Conservation (phyloP, 2,329 filamentous ascomycete genomes). For the Ciborinia camelliae region DNA sequence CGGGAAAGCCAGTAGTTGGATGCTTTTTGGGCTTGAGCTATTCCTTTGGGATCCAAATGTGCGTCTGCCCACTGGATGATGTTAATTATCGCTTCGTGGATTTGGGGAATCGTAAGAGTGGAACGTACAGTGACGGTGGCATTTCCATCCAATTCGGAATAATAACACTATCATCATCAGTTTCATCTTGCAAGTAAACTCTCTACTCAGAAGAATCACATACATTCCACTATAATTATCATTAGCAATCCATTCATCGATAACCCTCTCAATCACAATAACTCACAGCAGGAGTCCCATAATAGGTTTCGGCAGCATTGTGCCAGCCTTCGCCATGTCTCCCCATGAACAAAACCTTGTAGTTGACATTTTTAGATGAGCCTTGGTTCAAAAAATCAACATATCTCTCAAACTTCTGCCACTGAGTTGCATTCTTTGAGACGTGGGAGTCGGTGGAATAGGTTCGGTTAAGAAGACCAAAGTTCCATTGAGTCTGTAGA, state of each 20-base stretch:
- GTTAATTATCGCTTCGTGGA: neutral
- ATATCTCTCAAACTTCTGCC: conserved; percentile 61
- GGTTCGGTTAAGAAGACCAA: conserved; percentile 61
- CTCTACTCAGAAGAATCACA: conserved; percentile 31
- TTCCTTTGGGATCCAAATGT: conserved; percentile 55
- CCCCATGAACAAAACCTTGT: conserved; percentile 62
- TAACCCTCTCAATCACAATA: neutral
- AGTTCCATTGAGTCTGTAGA: conserved; percentile 57
- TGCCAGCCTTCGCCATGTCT: conserved; percentile 27
- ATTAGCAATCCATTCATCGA: neutral
- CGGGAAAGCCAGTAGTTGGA: conserved; percentile 57
- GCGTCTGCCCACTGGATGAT: conserved; percentile 57
- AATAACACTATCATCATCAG: conserved; percentile 53
- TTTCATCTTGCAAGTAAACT: neutral
- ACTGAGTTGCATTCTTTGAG: conserved; percentile 51
- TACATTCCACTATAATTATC: conserved; percentile 54
- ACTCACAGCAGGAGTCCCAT: conserved; percentile 55
- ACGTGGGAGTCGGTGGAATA: conserved; percentile 53
- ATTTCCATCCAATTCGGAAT: conserved; percentile 62
- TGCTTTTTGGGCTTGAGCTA: conserved; percentile 55
- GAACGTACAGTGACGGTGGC: conserved; percentile 45
- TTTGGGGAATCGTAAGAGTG: too few relatives aligned
- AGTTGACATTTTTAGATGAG: conserved; percentile 47
- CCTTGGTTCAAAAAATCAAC: conserved; percentile 52
- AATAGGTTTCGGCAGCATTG: conserved; percentile 56